Base-by-base conservation (phyloP, 805 yeast genomes). In the Citeromyces nyonsensis region DNA sequence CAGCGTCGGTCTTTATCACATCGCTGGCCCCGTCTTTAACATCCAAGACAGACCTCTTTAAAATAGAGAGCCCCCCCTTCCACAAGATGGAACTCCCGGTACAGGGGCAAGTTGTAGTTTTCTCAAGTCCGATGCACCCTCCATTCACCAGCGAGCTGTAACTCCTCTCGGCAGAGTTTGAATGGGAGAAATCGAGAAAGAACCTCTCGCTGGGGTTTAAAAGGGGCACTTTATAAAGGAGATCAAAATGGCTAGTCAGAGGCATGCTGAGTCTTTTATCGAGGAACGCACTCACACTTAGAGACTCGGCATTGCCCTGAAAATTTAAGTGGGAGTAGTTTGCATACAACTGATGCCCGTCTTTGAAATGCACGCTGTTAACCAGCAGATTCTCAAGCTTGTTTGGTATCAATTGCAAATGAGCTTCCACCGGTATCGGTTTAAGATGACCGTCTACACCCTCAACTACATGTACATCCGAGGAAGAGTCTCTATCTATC, bases 221-320 rank as follows among this genome's bases (percentile, higher is more conserved):
- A 46, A 58, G 52, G 39, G 66, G 81, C 35, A 51, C 60, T 37
- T 56, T 61, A 45, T 55, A 57, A 39, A 41, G 42, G 5, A 65
- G 58, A 54, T 67, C 79, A 42, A 63, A 60, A 44, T 48, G 65
- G 77, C 67, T 71, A 47, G 57, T 54, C 46, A 54, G 55, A 44
- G 73, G 52, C 59, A 73, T 42, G 57, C 51, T 47, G 73, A 73
- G 54, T 45, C 60, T 60, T 30, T 57, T 43, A 41, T 64, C 61
- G 37, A 60, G 52, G 36, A 37, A 47, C 39, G 69, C 63, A 37
- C 73, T 73, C 10, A 73, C 38, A 10, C 66, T 56, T 10, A 79
- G 42, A 5, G 56, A 55, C 46, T 78, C 86, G 10, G 80, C 84
- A n/a, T 76, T 77, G 4, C 81, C 84, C 40, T 76, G 64, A 6